Base-by-base conservation (phyloP, 2,329 filamentous ascomycete species). In the Teratosphaeriaceae sp. region DNA sequence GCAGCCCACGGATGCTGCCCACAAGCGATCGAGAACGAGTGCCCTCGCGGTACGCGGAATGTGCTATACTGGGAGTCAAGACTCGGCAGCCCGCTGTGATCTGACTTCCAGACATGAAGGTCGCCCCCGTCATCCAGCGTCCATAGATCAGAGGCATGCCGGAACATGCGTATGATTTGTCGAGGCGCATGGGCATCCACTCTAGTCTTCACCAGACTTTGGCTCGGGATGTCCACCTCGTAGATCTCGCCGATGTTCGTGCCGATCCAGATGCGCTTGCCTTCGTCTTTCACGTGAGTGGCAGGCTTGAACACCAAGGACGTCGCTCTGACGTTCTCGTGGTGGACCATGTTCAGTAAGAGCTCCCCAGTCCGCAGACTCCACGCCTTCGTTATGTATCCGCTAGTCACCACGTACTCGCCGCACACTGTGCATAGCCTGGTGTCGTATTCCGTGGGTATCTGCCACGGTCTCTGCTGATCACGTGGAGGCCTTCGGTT, bases 121-220 rank as follows among this genome's bases (percentile, higher is more conserved):
- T 84, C 85, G 9, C 92, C 92, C 36, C 84, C 80, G 50, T 96
- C 89, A 60, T 97, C 92, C 37, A 98, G 65, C 0, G 89, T 89
- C 92, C 92, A 98, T 62, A 98, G 78, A 57, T 96, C 86, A 52
- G 88, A 87, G 49, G 80, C 83, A 62, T 94, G 84, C 29, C 92
- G 80, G 59, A 87, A 84, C 31, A 98, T 94, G 55, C 82, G 87
- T 50, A 86, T 78, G 39, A 98, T 77, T 53, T 94, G 86, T 48
- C 80, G 76, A 31, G 86, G 80, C 6, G 81, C 79, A 56, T 97
- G 92, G 2, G 85, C n/a, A n/a, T n/a, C 85, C 2, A 76, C 68
- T 55, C 84, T 86, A 15, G 76, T 84, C 21, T 76, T 72, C 12
- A 86, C 72, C 35, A 95, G 73, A 26, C 75, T 79, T 58, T 89